Conservation (phyloP, 257 asterid species). For the Capsicum rhomboideum region DNA sequence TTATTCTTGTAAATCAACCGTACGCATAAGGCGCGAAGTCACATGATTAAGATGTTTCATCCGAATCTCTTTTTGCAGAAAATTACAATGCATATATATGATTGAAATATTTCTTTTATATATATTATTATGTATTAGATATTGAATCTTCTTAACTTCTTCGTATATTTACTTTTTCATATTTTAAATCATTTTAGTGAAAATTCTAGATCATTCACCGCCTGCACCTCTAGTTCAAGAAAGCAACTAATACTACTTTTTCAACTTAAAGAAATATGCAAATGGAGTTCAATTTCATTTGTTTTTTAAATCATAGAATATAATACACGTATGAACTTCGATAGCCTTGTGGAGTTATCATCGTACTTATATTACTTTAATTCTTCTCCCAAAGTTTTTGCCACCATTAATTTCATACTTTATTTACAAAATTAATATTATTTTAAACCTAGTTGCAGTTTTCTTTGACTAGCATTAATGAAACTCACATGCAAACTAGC, state of each 20-base stretch:
- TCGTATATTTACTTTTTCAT: no score
- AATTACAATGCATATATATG: no score
- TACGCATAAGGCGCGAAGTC: no score
- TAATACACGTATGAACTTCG: neutral
- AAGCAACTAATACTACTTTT: neutral
- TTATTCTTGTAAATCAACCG: no score
- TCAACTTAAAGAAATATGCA: neutral
- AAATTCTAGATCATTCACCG: no score
- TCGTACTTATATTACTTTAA: neutral
- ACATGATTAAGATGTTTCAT: no score
- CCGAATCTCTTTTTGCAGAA: no score
- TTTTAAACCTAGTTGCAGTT: neutral
- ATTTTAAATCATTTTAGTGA: no score
- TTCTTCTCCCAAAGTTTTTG: neutral
- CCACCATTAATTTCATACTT: neutral
- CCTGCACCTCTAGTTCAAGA: neutral
- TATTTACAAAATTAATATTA: neutral
- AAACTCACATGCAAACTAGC: neutral
- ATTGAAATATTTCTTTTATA: no score
- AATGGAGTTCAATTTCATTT: neutral
- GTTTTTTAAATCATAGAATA: neutral
- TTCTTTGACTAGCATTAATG: neutral
- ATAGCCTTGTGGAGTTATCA: neutral
- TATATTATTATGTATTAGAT: no score
- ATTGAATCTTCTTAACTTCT: no score